Evolutionary conservation across 2,329 filamentous ascomycete genomes (phyloP).

Genomic region (Diaporthe sp.): DNA sequence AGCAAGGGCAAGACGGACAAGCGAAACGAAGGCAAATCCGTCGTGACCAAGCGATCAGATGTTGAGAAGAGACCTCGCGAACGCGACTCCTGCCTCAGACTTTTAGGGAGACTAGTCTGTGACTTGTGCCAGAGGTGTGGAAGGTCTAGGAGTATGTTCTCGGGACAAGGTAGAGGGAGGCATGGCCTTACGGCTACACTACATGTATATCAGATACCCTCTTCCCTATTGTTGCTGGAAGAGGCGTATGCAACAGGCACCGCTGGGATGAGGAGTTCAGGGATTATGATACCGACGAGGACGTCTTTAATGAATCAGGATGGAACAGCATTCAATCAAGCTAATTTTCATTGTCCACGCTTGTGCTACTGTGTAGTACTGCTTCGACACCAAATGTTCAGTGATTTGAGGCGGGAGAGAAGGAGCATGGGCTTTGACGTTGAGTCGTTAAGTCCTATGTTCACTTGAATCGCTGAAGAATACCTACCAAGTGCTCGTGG

Average conservation of each 20-base stretch:
- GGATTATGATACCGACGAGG: slow-evolving; percentile 20
- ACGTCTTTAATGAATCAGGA: slow-evolving; percentile 7
- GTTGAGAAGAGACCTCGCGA: too few relatives aligned
- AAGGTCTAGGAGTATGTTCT: not conserved
- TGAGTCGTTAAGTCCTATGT: not conserved
- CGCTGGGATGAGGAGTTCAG: slow-evolving; percentile 9
- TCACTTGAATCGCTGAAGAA: not conserved
- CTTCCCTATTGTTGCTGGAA: not conserved
- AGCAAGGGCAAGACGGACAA: not conserved
- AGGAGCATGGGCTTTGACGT: not conserved
- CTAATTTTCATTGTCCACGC: not conserved
- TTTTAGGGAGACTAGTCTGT: not conserved
- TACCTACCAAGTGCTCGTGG: too few relatives aligned
- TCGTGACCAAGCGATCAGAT: not conserved
- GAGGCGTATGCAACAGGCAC: not conserved
- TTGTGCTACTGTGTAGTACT: not conserved
- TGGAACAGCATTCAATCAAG: not conserved
- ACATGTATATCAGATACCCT: not conserved
- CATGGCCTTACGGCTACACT: not conserved
- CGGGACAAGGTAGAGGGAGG: not conserved
- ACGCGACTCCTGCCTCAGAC: not conserved
- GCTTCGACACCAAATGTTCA: not conserved
- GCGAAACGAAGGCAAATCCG: not conserved
- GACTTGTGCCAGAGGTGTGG: not conserved
- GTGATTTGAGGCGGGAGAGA: not conserved